phyloP scores from a whole-genome alignment of 805 yeast species.

The Wickerhamiella galacta region DNA sequence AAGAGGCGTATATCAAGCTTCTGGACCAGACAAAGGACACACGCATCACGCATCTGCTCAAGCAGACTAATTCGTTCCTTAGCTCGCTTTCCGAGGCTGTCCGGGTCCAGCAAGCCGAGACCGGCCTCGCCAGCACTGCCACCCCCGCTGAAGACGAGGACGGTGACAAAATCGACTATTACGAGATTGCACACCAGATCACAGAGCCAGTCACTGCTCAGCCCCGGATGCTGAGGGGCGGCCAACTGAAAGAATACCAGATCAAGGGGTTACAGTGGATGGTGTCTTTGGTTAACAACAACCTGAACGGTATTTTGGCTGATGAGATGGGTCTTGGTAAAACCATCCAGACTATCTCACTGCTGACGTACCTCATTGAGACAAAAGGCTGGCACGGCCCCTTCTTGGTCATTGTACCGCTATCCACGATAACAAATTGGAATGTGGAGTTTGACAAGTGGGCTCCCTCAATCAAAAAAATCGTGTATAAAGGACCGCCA shows the following conservation, averaged over 20 bases:
- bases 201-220: conserved; percentile 67
- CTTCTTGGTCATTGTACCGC: conserved; percentile 82
- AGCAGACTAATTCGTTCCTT: conserved; percentile 80
- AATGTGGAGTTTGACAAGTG: conserved; percentile 89
- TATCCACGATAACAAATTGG: conserved; percentile 92
- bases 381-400: conserved; percentile 64
- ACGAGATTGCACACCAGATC: conserved; percentile 79
- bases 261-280: conserved; percentile 93
- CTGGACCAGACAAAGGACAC: conserved; percentile 95
- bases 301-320: conserved; percentile 87
- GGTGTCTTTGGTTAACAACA: conserved; percentile 88
- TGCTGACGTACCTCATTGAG: conserved; percentile 71
- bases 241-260: conserved; percentile 84
- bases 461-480: conserved; percentile 76
- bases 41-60: conserved; percentile 84
- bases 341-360: conserved; percentile 84
- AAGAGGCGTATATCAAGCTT: conserved; percentile 88
- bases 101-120: conserved; percentile 51
- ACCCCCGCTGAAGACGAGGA: conserved; percentile 18
- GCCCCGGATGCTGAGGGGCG: conserved; percentile 77
- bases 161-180: conserved; percentile 56
- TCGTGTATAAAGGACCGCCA: conserved; percentile 89
- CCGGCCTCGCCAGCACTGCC: conserved; percentile 8
- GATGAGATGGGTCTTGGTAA: conserved; percentile 99
- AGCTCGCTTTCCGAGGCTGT: conserved; percentile 86